These are phyloP conservation scores for Phytophthora fragariaefolia DNA, from an alignment of 352 stramenopile genomes.

Conservation along the genomic window DNA sequence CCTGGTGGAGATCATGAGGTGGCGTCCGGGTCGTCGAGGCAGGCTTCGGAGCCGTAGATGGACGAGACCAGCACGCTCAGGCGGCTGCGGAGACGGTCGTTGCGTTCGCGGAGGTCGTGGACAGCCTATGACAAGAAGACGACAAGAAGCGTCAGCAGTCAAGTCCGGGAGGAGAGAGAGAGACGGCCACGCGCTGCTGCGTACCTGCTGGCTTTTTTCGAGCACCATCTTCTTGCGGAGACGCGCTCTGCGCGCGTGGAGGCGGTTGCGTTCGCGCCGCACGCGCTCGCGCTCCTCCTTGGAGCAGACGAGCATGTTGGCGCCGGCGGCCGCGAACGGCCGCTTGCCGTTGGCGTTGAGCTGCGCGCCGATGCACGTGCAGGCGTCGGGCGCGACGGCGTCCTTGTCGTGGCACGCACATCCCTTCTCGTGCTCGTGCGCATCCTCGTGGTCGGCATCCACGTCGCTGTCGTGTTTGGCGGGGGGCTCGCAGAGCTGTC, in stretches of 20 bases:
- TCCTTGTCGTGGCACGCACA: conserved; percentile 49
- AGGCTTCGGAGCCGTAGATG: conserved; percentile 61
- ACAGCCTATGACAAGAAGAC: conserved; percentile 50
- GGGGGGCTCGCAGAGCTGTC: conserved; percentile 30
- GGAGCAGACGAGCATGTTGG: conserved; percentile 47
- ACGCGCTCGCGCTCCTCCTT: conserved; percentile 79
- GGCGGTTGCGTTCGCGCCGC: conserved; percentile 74
- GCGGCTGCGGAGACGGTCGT: conserved; percentile 66
- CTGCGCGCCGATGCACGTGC: conserved; percentile 31
- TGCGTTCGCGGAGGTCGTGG: conserved; percentile 62
- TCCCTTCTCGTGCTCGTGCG: conserved; percentile 52
- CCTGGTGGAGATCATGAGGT: conserved; percentile 35
- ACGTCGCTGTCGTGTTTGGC: conserved; percentile 44
- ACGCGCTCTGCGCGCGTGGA: conserved; percentile 74
- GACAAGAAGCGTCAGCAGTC: conserved; percentile 10
- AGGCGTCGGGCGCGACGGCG: conserved; percentile 23
- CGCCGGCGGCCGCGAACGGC: conserved; percentile 34
- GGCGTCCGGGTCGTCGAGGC: conserved; percentile 32
- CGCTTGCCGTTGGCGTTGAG: conserved; percentile 56
- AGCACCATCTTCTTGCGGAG: conserved; percentile 86
- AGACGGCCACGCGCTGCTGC: not conserved
- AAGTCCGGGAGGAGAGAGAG: conserved; percentile 4
- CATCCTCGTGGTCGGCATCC: conserved; percentile 44
- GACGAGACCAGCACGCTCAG: conserved; percentile 65
- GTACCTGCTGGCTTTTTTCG: conserved; percentile 76